phyloP scores from a whole-genome alignment of 305 asterid species.

The Fraxinus paxiana region DNA sequence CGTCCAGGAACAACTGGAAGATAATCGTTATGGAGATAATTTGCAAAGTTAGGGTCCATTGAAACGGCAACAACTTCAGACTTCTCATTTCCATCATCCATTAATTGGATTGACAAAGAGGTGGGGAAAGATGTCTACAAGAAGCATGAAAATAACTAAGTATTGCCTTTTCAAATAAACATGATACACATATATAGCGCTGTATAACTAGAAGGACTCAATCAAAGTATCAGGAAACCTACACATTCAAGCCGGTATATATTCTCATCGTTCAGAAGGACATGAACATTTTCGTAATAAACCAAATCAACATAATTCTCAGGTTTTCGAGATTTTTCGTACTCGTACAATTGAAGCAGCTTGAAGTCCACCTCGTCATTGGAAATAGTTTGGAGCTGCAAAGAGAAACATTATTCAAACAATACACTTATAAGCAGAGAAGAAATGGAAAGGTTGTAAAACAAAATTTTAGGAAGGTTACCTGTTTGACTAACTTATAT shows the following conservation, averaged over 20 bases:
- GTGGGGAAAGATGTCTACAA: conserved; percentile 66
- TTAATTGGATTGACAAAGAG: conserved; percentile 73
- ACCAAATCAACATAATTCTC: conserved; percentile 66
- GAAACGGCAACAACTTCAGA: conserved; percentile 92
- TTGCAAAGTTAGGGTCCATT: conserved; percentile 80
- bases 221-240: conserved; percentile 38
- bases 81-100: conserved; percentile 90
- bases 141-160: conserved; percentile 34
- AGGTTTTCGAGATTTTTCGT: conserved; percentile 62
- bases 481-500: conserved; percentile 95
- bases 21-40: conserved; percentile 74
- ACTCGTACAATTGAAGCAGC: conserved; percentile 60
- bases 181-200: conserved; percentile 1
- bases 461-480: conserved; percentile 18
- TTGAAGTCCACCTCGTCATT: conserved; percentile 64
- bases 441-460: background rate
- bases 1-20: conserved; percentile 63
- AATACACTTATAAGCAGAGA: conserved; percentile 8
- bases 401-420: conserved; percentile 25
- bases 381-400: conserved; percentile 61
- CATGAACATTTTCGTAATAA: conserved; percentile 63
- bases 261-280: conserved; percentile 60
- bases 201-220: background rate
- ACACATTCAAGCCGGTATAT: conserved; percentile 67
- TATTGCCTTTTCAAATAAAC: conserved; percentile 19